A percentile compares a stretch with the other conserved stretches of the same genome.
These are phyloP conservation scores for Symbiotaphrina buchneri DNA, from an alignment of 495 filamentous ascomycete genomes.

Conservation along the genomic window DNA sequence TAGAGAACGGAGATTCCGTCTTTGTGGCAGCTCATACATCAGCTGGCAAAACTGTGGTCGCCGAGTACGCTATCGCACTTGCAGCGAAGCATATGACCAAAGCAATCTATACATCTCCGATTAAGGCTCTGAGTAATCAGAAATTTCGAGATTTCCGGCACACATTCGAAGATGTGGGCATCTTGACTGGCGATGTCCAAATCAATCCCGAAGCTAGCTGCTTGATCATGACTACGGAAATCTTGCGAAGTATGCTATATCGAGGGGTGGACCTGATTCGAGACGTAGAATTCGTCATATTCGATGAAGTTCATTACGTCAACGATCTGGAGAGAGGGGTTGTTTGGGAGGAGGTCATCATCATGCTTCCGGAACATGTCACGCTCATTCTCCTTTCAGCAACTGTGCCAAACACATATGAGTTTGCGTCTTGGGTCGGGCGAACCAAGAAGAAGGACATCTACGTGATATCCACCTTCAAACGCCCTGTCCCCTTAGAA, in stretches of 20 bases:
- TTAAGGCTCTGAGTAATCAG: conserved; percentile 96
- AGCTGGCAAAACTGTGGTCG: conserved; percentile 93
- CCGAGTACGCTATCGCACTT: conserved; percentile 91
- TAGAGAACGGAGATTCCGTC: conserved; percentile 90
- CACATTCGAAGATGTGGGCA: conserved; percentile 84
- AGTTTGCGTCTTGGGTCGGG: conserved; percentile 97
- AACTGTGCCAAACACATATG: conserved; percentile 90
- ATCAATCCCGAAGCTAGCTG: conserved; percentile 96
- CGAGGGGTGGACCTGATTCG: conserved; percentile 87
- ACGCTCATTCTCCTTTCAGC: conserved; percentile 87
- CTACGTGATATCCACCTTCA: conserved; percentile 93
- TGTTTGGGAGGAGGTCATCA: conserved; percentile 99
- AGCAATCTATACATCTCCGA: conserved; percentile 95
- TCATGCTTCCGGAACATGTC: conserved; percentile 95
- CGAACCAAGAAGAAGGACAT: conserved; percentile 97
- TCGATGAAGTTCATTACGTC: conserved; percentile 97
- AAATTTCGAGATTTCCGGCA: conserved; percentile 91
- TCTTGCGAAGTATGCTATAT: conserved; percentile 94
- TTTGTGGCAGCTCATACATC: conserved; percentile 99
- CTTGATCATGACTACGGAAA: conserved; percentile 98
- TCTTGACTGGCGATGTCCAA: conserved; percentile 92
- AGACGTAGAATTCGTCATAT: conserved; percentile 97
- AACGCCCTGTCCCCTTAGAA: conserved; percentile 83
- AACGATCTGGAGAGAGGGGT: conserved; percentile 95
- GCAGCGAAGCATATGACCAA: conserved; percentile 98